Base-by-base conservation (phyloP, 108 stramenopile genomes). In the Nitzschia sp. region DNA sequence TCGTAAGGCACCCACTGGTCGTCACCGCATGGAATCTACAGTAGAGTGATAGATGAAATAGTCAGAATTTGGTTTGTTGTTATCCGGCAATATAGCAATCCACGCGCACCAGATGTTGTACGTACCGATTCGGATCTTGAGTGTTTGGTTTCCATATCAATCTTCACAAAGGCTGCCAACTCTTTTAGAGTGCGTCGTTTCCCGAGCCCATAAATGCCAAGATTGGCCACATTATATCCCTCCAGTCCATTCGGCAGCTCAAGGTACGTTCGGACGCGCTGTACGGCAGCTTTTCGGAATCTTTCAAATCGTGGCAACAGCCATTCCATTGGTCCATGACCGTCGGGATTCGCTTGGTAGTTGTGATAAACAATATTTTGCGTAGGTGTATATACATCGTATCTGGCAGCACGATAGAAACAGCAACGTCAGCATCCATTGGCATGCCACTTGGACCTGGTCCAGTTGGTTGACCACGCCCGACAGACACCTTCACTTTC, bases 351-450 rank as follows among this genome's bases (percentile, higher is more conserved):
- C 13, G 48, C 32, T 19, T 56, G 63, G 63, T 78, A 85, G 53
- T 85, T 80, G 19, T 75, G 71, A 48, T 71, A 92, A 0, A 93
- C 86, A 52, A 90, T 81, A 53, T 89, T 91, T 53, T 71, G 60
- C 4, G 88, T 75, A 5, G 91, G 91, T 19, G 92, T 96, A 58
- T 96, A 96, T 1, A 89, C 82, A 66, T 96, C 95, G 58, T 96
- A 96, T 16, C 92, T 88, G 66, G n/a, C 38, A 53, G 46, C 6
- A 48, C 25, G 8, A 32, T 15, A 26, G 3, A 23, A 33, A n/a
- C 30, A 33, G 19, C 27, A 1, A 3, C 6, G 36, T 19, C 4
- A 41, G 48, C 13, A 11, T 50, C 21, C 16, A 13, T 9, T 41
- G 13, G 38, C 38, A 6, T 9, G n/a, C n/a, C n/a, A n/a, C n/a